Evolutionary conservation across 2,329 filamentous ascomycete genomes (phyloP).

Genomic region (Raffaelea albimanens): DNA sequence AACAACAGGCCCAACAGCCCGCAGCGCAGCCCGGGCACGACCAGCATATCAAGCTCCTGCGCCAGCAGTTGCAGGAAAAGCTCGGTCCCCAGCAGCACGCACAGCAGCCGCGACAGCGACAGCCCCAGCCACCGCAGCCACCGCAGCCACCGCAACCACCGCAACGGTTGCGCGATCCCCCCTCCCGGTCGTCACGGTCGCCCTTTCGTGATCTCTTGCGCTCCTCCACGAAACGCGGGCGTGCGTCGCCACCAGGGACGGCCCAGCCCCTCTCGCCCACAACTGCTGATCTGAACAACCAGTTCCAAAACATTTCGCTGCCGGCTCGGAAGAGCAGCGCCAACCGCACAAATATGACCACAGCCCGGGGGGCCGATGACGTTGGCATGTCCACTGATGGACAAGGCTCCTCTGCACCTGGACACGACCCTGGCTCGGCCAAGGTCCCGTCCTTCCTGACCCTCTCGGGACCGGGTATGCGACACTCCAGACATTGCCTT

Average conservation of each 20-base stretch:
- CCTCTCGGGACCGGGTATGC: slow-evolving; percentile 7
- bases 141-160: not conserved
- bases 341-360: too few relatives aligned
- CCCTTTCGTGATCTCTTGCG: slow-evolving; percentile 21
- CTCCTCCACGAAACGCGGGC: slow-evolving; percentile 20
- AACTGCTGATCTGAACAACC: slow-evolving; percentile 1
- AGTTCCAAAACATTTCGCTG: not conserved
- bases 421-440: slow-evolving; percentile 17
- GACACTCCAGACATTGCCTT: not conserved
- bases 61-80: too few relatives aligned
- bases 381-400: too few relatives aligned
- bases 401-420: too few relatives aligned
- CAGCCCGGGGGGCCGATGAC: too few relatives aligned
- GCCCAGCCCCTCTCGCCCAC: slow-evolving; percentile 1
- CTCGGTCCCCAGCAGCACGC: slow-evolving; percentile 5
- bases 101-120: slow-evolving; percentile 9
- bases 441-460: not conserved
- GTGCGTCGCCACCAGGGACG: slow-evolving; percentile 18
- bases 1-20: too few relatives aligned
- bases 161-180: not conserved
- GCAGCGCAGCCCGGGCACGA: too few relatives aligned
- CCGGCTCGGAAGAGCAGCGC: not conserved
- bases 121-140: slow-evolving; percentile 7
- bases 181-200: slow-evolving; percentile 7
- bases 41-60: too few relatives aligned